Evolutionary conservation across 306 rosid species (phyloP), one percentile per base, ranked within the genome.

Genomic region (Crotalaria pallida): DNA sequence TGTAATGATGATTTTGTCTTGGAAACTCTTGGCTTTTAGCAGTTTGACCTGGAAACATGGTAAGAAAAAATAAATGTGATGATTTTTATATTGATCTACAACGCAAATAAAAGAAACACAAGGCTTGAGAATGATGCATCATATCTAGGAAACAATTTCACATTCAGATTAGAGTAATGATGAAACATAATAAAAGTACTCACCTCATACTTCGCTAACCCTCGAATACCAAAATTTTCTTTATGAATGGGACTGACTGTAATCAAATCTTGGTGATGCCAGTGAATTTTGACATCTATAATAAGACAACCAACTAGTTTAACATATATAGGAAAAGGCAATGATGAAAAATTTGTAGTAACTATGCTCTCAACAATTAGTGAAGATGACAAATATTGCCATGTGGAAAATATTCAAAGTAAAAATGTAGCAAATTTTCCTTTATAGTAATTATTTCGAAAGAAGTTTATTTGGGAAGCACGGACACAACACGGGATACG

Each of bases 181-280:
- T 59, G 44, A 59, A 50, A 26, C 29, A 31, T 4, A 1, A 31
- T n/a, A 27, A 50, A 67, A 33, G 52, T 24, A 58, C 89, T 72
- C 66, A 87, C 97, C 91, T 90, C 94, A 79, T 88, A 93, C 69
- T 57, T 87, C 5, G 96, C 82, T 36, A 51, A 85, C 60, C 90
- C 89, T 71, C 85, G 82, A 27, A 85, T 48, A 45, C 98, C 96
- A 80, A 81, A 72, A 71, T 89, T 87, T 59, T 88, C 94, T 74
- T 79, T 85, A 29, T 69, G 69, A 66, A 84, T 72, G 68, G 69
- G 88, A 73, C 71, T 77, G 23, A 87, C 40, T 69, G 67, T 62
- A 31, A 81, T 74, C 75, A 72, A 82, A 78, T 88, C 85, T 15
- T 59, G 87, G 60, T 76, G 75, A 45, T 76, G 81, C 90, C 90